Evolutionary conservation across 2,329 filamentous ascomycete genomes (phyloP).

Genomic region (Lanzia echinophila): DNA sequence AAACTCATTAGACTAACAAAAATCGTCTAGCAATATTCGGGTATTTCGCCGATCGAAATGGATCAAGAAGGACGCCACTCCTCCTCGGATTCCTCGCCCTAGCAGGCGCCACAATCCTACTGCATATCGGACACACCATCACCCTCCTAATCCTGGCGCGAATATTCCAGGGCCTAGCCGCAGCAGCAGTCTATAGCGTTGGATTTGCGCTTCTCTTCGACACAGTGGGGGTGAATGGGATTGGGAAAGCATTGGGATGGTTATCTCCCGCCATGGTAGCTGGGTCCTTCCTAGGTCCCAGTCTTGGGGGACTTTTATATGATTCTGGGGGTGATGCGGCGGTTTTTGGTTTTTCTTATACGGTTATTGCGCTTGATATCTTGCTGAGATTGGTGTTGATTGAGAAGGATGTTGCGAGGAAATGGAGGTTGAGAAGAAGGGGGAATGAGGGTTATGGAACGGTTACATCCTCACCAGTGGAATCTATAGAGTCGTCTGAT

Average conservation of each 20-base stretch:
- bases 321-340: slow-evolving; percentile 47
- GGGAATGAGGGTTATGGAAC: not conserved
- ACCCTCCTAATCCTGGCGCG: slow-evolving; percentile 5
- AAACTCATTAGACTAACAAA: not conserved
- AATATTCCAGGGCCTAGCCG: slow-evolving; percentile 36
- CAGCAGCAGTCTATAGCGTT: slow-evolving; percentile 66
- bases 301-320: slow-evolving; percentile 16
- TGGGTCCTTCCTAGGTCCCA: slow-evolving; percentile 47
- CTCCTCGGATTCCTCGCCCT: slow-evolving; percentile 46
- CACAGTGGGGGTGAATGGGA: slow-evolving; percentile 53
- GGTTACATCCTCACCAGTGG: not conserved
- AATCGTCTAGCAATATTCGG: slow-evolving; percentile 8
- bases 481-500: not conserved
- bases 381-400: slow-evolving; percentile 47
- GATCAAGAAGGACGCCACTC: slow-evolving; percentile 54
- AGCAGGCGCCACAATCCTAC: slow-evolving; percentile 46
- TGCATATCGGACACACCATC: slow-evolving; percentile 43
- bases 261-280: slow-evolving; percentile 52
- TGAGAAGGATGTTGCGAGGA: slow-evolving; percentile 49
- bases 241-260: slow-evolving; percentile 56
- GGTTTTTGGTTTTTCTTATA: slow-evolving; percentile 51
- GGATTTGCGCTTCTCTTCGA: slow-evolving; percentile 64
- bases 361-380: slow-evolving; percentile 46
- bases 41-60: slow-evolving; percentile 47
- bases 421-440: slow-evolving; percentile 17